Evolutionary conservation across 2,329 filamentous ascomycete genomes (phyloP).

Genomic region (Ophiostoma angusticollis): DNA sequence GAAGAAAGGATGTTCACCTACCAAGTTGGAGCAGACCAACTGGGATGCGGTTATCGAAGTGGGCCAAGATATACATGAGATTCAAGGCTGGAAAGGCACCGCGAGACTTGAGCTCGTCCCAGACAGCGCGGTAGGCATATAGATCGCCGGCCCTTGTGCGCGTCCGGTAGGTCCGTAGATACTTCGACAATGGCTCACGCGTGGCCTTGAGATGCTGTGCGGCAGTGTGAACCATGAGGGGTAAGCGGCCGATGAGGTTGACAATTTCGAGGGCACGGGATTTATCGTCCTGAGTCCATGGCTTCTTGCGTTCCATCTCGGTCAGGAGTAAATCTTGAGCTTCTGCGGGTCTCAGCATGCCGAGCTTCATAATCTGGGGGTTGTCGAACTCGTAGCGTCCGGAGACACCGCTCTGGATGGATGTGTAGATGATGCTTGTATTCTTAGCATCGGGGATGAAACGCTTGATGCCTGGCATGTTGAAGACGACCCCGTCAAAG

Average conservation of each 20-base stretch:
- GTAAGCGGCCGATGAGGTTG: constrained; percentile 48
- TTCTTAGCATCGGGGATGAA: constrained; percentile 53
- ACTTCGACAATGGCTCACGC: constrained; percentile 47
- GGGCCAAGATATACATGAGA: constrained; percentile 50
- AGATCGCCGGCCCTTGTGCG: constrained; percentile 40
- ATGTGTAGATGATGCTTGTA: constrained; percentile 56
- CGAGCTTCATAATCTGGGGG: constrained; percentile 43
- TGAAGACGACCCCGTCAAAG: constrained; percentile 53
- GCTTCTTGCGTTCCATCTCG: constrained; percentile 46
- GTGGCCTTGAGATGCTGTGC: constrained; percentile 49
- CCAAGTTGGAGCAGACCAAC: constrained; percentile 52
- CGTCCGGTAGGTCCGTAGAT: constrained; percentile 42
- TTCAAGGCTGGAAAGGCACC: constrained; percentile 45
- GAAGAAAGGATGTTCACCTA: constrained; percentile 13
- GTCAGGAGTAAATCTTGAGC: constrained; percentile 48
- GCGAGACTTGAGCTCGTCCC: constrained; percentile 34
- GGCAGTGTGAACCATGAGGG: constrained; percentile 55
- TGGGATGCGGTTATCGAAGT: constrained; percentile 52
- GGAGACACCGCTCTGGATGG: constrained; percentile 43
- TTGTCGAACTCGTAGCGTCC: constrained; percentile 47
- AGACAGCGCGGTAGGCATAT: constrained; percentile 33
- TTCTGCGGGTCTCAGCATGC: constrained; percentile 40
- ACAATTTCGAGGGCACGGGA: constrained; percentile 49
- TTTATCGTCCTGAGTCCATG: constrained; percentile 40
- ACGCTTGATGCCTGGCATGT: constrained; percentile 39